phyloP scores from a whole-genome alignment of 768 basidiomycete species.

The Leccinum broughii region DNA sequence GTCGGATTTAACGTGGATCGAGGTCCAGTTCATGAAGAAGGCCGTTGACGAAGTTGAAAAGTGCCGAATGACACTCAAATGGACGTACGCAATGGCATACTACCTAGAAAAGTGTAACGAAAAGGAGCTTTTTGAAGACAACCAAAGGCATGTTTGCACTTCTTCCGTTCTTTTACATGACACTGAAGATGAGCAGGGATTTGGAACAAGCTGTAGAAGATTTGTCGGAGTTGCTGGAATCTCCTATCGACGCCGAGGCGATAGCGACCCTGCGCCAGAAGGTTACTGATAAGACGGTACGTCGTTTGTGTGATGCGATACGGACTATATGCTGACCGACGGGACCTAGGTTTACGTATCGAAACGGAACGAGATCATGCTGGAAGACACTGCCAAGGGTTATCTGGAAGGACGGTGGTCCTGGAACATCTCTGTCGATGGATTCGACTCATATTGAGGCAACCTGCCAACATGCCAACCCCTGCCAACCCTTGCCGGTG shows the following conservation, averaged over 20 bases:
- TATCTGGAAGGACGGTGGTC: conserved; percentile 84
- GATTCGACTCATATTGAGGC: conserved; percentile 52
- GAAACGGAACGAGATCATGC: conserved; percentile 92
- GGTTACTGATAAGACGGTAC: conserved; percentile 93
- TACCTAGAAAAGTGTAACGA: conserved; percentile 88
- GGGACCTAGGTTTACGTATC: conserved; percentile 79
- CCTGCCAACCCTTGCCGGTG: neutral
- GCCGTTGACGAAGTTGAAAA: conserved; percentile 90
- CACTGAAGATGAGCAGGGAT: conserved; percentile 52
- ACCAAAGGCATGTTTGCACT: conserved; percentile 67
- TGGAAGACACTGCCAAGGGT: conserved; percentile 92
- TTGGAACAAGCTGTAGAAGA: conserved; percentile 95
- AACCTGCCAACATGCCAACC: neutral
- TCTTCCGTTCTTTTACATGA: neutral
- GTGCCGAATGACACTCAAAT: conserved; percentile 94
- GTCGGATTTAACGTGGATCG: conserved; percentile 94
- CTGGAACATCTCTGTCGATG: conserved; percentile 75
- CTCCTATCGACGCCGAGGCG: conserved; percentile 82
- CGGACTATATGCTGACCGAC: neutral
- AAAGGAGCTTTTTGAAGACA: conserved; percentile 97
- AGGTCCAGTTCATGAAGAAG: conserved; percentile 98
- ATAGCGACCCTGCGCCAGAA: conserved; percentile 84
- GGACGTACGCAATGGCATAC: conserved; percentile 99
- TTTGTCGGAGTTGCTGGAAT: conserved; percentile 88
- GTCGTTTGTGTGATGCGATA: neutral